phyloP scores from a whole-genome alignment of 176 grass and related monocot genomes.

The Urochloa ruziziensis region DNA sequence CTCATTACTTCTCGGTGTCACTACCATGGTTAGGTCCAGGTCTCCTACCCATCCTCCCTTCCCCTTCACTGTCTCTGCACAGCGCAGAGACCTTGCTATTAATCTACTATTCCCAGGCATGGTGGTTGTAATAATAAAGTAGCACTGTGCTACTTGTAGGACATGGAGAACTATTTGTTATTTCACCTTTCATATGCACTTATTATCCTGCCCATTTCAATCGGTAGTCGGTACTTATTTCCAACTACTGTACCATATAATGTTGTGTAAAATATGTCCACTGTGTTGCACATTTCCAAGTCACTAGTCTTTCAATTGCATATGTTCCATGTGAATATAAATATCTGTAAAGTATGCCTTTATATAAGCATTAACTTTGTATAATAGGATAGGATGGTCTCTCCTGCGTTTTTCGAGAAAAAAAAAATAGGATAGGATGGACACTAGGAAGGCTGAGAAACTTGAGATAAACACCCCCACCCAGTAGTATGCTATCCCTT shows the following conservation, averaged over 20 bases:
- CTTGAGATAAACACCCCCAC: not conserved
- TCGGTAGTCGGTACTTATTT: conserved; percentile 37
- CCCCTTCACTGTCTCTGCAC: not conserved
- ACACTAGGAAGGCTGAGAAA: not conserved
- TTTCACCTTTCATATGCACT: conserved; percentile 34
- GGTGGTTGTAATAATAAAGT: conserved; percentile 91
- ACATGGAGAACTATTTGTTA: conserved; percentile 48
- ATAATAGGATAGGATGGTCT: too few relatives aligned
- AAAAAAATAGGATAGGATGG: too few relatives aligned
- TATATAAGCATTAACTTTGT: not conserved
- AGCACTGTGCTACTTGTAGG: conserved; percentile 49
- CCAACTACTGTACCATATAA: conserved; percentile 25
- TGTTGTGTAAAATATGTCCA: conserved; percentile 33
- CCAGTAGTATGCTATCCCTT: not conserved
- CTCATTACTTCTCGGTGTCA: conserved; percentile 55
- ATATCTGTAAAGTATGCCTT: not conserved
- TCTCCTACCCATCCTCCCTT: not conserved
- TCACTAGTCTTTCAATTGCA: not conserved
- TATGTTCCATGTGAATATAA: not conserved
- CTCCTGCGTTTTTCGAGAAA: too few relatives aligned
- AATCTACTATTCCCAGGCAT: conserved; percentile 66
- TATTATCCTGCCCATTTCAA: conserved; percentile 37
- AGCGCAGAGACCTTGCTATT: conserved; percentile 43
- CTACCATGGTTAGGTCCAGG: conserved; percentile 88
- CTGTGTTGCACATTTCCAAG: conserved; percentile 16